Evolutionary conservation across 495 filamentous ascomycete genomes (phyloP).

Genomic region (Penicillium crystallinum): DNA sequence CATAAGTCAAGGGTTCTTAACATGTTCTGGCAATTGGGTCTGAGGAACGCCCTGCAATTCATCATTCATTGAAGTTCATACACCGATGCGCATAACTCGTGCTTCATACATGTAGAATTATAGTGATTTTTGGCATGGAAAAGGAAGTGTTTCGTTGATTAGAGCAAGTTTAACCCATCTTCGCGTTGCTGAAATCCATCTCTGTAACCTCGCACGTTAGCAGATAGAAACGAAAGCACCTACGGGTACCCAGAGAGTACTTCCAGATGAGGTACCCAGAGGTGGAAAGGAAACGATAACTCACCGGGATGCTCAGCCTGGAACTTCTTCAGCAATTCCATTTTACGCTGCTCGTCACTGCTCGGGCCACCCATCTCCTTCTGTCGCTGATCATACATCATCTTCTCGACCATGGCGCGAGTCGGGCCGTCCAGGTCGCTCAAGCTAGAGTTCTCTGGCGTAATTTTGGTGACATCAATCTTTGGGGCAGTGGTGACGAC

Average conservation of each 20-base stretch:
- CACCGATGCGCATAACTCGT: slow-evolving; percentile 15
- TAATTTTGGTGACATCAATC: slow-evolving; percentile 93
- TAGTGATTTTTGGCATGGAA: background rate
- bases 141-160: background rate
- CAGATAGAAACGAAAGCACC: background rate
- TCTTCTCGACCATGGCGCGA: slow-evolving; percentile 98
- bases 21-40: background rate
- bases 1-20: background rate
- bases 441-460: slow-evolving; percentile 84
- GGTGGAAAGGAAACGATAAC: slow-evolving; percentile 27
- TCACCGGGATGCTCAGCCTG: slow-evolving; percentile 81
- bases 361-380: slow-evolving; percentile 87
- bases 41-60: slow-evolving; percentile 11
- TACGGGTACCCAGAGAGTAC: background rate
- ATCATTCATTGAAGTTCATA: slow-evolving; percentile 12
- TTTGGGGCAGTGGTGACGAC: slow-evolving; percentile 72
- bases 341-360: slow-evolving; percentile 89
- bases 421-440: slow-evolving; percentile 94
- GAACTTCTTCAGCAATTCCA: slow-evolving; percentile 88
- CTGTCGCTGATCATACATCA: slow-evolving; percentile 99
- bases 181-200: slow-evolving; percentile 47
- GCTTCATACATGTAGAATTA: slow-evolving; percentile 23
- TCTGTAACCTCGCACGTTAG: slow-evolving; percentile 27
- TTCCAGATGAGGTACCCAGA: background rate
- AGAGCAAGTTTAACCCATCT: slow-evolving; percentile 29